Conservation (phyloP, 805 yeast species). For the Isabelozyma pseudorhagii region DNA sequence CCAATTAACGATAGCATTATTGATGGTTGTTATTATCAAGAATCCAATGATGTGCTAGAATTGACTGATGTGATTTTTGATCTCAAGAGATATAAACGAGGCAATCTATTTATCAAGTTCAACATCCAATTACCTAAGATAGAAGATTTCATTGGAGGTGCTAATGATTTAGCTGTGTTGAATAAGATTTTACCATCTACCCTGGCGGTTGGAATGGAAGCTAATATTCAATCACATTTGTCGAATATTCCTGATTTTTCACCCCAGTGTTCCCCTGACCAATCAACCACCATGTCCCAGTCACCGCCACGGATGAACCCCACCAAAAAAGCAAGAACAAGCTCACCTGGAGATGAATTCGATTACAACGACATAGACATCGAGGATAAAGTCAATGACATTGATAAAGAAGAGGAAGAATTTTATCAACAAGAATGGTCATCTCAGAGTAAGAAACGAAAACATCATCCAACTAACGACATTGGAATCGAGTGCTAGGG, state of each 20-base stretch:
- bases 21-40: constrained; percentile 25
- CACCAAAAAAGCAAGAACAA: background rate
- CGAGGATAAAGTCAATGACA: constrained; percentile 11
- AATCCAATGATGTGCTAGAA: constrained; percentile 10
- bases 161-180: constrained; percentile 17
- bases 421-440: constrained; percentile 16
- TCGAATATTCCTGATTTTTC: constrained; percentile 6
- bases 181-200: constrained; percentile 16
- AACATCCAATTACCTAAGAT: constrained; percentile 32
- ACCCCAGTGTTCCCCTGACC: background rate
- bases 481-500: constrained; percentile 7
- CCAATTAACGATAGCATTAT: constrained; percentile 39
- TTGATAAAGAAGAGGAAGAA: constrained; percentile 14
- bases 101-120: constrained; percentile 39
- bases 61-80: constrained; percentile 15
- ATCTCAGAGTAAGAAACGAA: constrained; percentile 5
- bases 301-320: background rate
- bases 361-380: constrained; percentile 16
- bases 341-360: background rate
- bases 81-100: constrained; percentile 20
- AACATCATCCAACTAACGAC: constrained; percentile 12
- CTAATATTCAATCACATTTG: constrained; percentile 3
- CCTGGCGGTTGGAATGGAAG: background rate
- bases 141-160: constrained; percentile 20
- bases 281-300: background rate